Evolutionary conservation across 495 filamentous ascomycete species (phyloP), one percentile per base, ranked within the genome.

Genomic region (Neurospora sp.): DNA sequence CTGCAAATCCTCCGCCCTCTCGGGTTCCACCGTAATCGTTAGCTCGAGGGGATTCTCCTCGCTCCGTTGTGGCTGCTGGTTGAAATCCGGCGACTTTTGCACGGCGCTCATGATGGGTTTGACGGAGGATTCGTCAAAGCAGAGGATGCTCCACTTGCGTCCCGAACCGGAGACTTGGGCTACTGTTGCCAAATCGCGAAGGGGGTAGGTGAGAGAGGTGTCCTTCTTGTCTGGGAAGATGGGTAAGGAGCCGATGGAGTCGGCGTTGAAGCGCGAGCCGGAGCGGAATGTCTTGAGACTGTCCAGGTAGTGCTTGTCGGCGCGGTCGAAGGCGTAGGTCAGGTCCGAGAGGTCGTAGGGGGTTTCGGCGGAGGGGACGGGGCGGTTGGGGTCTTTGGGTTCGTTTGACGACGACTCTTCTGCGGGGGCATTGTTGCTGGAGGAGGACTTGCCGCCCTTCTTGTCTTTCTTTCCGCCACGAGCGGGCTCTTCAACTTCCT

Each of bases 151-250:
- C 69, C 94, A 84, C 59, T 86, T 86, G 73, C 93, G 85, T 10
- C 92, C 90, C 34, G 88, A 90, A 9, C 92, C 90, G 42, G 88
- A 90, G 74, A 90, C 91, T 19, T 91, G 91, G 40, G 94, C 83
- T 15, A 97, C 87, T 75, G 93, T 91, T 37, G 93, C 93, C 54
- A 97, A 77, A 77, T 95, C 92, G 11, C 88, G 86, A 37, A 97
- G 81, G 72, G 85, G 82, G 74, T 87, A 87, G 3, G 84, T 86
- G 43, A 85, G 81, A 59, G 59, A 19, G 28, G 69, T 34, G 15
- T 66, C 43, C n/a, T 83, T 84, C 77, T 87, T 88, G 80, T 86
- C 82, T 4, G 90, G 79, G 62, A 86, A 82, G 66, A 95, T 90
- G 19, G 87, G 86, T 71, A 96, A 75, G 11, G 82, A 81, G 77